A percentile compares a stretch with the other conserved stretches of the same genome.
These are phyloP conservation scores for Theileria annulata DNA, from an alignment of 169 alveolate genomes.

Conservation along the genomic window DNA sequence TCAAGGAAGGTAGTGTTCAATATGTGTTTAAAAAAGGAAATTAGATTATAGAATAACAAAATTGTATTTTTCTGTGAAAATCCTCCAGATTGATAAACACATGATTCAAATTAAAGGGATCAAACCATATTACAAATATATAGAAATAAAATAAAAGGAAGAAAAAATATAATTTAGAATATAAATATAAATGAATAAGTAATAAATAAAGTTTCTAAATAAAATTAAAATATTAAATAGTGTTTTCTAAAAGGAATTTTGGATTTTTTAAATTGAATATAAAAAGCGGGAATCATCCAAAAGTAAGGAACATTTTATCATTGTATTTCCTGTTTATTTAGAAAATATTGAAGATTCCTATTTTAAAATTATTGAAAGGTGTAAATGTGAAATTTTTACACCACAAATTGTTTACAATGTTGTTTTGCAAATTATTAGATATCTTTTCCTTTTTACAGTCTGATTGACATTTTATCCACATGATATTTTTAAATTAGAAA, in stretches of 20 bases:
- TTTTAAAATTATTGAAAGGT: background rate
- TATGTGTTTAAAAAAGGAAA: background rate
- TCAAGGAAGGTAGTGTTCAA: background rate
- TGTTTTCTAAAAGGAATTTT: background rate
- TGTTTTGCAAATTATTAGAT: background rate
- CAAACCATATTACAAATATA: background rate
- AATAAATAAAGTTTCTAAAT: background rate
- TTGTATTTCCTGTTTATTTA: background rate
- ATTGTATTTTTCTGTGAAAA: too few relatives aligned
- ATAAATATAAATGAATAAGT: too few relatives aligned
- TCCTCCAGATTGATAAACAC: background rate
- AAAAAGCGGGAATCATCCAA: background rate
- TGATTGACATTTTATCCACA: background rate
- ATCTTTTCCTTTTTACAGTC: background rate
- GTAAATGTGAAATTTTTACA: background rate
- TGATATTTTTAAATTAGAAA: background rate
- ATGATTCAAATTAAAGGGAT: background rate
- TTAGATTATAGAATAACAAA: background rate
- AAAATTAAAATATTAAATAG: background rate
- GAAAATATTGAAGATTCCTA: background rate
- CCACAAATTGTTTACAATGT: background rate
- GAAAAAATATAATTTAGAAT: too few relatives aligned
- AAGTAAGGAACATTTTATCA: too few relatives aligned
- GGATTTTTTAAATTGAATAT: background rate
- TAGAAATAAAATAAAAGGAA: too few relatives aligned